Evolutionary conservation across 805 yeast species (phyloP).

Genomic region (Babjeviella inositovora): DNA sequence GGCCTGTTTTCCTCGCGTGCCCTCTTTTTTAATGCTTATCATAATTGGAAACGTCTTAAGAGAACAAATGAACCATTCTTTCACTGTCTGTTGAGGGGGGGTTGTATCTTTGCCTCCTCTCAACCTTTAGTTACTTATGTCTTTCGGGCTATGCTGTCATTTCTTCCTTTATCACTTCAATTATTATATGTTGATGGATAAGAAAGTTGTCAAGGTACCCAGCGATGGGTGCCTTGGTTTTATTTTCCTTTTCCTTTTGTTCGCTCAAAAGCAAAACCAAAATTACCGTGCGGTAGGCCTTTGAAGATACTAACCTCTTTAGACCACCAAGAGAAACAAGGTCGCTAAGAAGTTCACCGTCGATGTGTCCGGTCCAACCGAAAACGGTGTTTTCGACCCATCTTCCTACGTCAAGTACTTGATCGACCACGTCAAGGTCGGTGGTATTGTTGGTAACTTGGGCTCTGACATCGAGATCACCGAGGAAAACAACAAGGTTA

Average conservation of each 20-base stretch:
- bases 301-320: conserved; percentile 26
- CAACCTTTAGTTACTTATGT: conserved; percentile 10
- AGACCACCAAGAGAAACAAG: conserved; percentile 76
- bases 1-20: conserved; percentile 17
- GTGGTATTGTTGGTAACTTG: conserved; percentile 90
- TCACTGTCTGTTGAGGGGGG: conserved; percentile 1
- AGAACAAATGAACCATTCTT: conserved; percentile 10
- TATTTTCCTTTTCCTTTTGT: conserved; percentile 2
- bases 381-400: conserved; percentile 95
- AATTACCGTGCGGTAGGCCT: conserved; percentile 59
- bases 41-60: conserved; percentile 12
- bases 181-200: too few species aligned
- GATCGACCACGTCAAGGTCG: conserved; percentile 98
- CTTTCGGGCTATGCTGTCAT: conserved; percentile 34
- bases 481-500: conserved; percentile 75
- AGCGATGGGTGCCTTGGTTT: conserved; percentile 2
- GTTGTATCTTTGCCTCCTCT: conserved; percentile 1
- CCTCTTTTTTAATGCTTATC: conserved; percentile 5
- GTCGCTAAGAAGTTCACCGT: conserved; percentile 83
- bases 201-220: too few species aligned
- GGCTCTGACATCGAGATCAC: conserved; percentile 87
- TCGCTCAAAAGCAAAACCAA: too few species aligned
- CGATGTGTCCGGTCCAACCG: conserved; percentile 95
- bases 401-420: conserved; percentile 95
- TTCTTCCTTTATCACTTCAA: too few species aligned